A percentile compares a stretch with the other conserved stretches of the same genome.
These are phyloP conservation scores for Croton setiger DNA, from an alignment of 441 rosid species.

Conservation along the genomic window DNA sequence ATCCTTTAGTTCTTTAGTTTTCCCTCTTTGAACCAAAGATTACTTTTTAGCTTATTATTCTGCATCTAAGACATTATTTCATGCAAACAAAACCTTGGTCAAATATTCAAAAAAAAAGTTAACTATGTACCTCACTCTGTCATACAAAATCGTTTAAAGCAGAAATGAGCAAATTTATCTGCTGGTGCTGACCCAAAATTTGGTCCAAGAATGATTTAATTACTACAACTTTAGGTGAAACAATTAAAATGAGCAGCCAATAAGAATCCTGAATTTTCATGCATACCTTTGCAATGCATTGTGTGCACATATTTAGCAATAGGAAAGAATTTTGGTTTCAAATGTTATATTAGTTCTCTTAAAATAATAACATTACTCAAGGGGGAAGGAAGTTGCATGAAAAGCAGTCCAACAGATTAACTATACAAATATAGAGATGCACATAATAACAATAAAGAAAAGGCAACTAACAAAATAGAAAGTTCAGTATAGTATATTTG, in stretches of 20 bases:
- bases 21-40: not conserved
- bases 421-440: not conserved
- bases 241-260: not conserved
- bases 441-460: not conserved
- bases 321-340: not conserved
- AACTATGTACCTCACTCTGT: not conserved
- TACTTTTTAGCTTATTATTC: not conserved
- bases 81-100: not conserved
- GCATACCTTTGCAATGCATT: not conserved
- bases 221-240: too few species aligned
- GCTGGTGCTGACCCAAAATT: too few species aligned
- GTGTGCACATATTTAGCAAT: not conserved
- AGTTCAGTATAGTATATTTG: constrained; percentile 4
- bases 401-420: not conserved
- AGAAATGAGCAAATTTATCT: not conserved
- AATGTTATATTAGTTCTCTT: not conserved
- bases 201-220: too few species aligned
- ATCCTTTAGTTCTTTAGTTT: not conserved
- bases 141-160: not conserved
- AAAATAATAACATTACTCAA: not conserved
- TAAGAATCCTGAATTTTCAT: not conserved
- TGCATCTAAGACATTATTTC: not conserved
- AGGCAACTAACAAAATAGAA: constrained; percentile 7
- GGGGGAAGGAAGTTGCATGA: not conserved
- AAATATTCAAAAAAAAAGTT: not conserved